Evolutionary conservation across 176 grass and related monocot genomes (phyloP), one percentile per base, ranked within the genome.

Genomic region (Cenchrus purpureus): DNA sequence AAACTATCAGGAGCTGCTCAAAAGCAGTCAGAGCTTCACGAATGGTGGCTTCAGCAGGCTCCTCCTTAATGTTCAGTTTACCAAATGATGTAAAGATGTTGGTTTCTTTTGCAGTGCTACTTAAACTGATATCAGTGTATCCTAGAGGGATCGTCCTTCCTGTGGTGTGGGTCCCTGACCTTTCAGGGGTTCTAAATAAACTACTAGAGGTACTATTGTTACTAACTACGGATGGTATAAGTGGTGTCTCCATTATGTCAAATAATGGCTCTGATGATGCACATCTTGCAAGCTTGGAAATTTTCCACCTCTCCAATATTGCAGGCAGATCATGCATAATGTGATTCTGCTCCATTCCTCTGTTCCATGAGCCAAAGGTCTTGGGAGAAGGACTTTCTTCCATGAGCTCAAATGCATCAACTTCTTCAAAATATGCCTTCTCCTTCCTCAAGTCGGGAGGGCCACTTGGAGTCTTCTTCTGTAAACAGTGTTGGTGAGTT

Each of bases 301-400:
- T 86, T 85, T 91, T 91, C 96, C 96, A 98, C 46, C 91, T 88
- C 83, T 91, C 87, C 53, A 98, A 52, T 85, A 98, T 98, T 71
- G 67, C 84, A 67, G 89, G 25, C 67, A 98, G 85, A 85, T 98
- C 87, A 93, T 80, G 85, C 70, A 79, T 28, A 51, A 65, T 59
- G 28, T n/a, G 37, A 79, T 85, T 84, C 58, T 87, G 54, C 73
- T 92, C 76, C 87, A 80, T 74, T 51, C 85, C 87, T 73, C 50
- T 68, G 20, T n/a, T 52, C 96, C 96, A 98, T 1, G 93, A 92
- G 68, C 72, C 68, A 66, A 90, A 89, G 71, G 88, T 90, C 67
- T 88, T 91, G 52, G 96, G 91, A 1, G 96, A 95, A 78, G 96
- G 96, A 22, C 91, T 95, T 70, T 98, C 96, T 84, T 93, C 96